Evolutionary conservation across 164 flowering plant genomes (phyloP).

Genomic region (Vitis riparia): DNA sequence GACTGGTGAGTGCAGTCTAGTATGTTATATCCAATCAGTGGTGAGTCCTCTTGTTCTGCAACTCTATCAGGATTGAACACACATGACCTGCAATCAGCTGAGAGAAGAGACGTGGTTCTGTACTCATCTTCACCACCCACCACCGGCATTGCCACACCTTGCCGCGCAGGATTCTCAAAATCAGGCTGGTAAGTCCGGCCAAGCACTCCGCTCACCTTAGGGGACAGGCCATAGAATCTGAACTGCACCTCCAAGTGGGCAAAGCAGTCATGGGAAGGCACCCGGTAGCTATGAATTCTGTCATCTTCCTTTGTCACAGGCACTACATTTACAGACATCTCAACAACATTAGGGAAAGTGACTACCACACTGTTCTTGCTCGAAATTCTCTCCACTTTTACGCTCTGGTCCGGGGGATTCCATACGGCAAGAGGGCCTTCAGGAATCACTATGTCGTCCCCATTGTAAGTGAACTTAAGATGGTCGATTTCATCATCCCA

Average conservation of each 20-base stretch:
- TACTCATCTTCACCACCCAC: slow-evolving; percentile 75
- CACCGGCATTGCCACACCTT: slow-evolving; percentile 75
- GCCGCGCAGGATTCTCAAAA: slow-evolving; percentile 62
- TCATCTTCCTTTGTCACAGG: slow-evolving; percentile 44
- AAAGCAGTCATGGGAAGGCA: slow-evolving; percentile 70
- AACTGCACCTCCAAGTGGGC: slow-evolving; percentile 84
- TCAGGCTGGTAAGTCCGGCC: slow-evolving; percentile 74
- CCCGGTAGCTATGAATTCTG: slow-evolving; percentile 52
- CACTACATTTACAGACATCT: slow-evolving; percentile 46
- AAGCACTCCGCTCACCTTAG: slow-evolving; percentile 71
- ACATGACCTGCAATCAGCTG: slow-evolving; percentile 53
- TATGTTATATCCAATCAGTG: slow-evolving; percentile 32
- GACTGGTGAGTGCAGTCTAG: slow-evolving; percentile 42
- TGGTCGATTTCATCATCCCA: slow-evolving; percentile 63
- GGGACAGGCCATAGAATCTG: slow-evolving; percentile 52
- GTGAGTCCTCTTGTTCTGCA: slow-evolving; percentile 8
- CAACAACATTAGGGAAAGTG: slow-evolving; percentile 29
- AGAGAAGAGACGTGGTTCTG: slow-evolving; percentile 53
- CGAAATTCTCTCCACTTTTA: slow-evolving; percentile 35
- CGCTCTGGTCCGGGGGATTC: slow-evolving; percentile 32
- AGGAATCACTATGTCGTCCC: slow-evolving; percentile 30
- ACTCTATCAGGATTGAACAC: slow-evolving; percentile 36
- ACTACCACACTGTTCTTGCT: slow-evolving; percentile 37
- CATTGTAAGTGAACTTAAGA: slow-evolving; percentile 51
- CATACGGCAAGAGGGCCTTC: slow-evolving; percentile 41